Conservation (phyloP, 805 yeast genomes). For the Komagataella ulmi region DNA sequence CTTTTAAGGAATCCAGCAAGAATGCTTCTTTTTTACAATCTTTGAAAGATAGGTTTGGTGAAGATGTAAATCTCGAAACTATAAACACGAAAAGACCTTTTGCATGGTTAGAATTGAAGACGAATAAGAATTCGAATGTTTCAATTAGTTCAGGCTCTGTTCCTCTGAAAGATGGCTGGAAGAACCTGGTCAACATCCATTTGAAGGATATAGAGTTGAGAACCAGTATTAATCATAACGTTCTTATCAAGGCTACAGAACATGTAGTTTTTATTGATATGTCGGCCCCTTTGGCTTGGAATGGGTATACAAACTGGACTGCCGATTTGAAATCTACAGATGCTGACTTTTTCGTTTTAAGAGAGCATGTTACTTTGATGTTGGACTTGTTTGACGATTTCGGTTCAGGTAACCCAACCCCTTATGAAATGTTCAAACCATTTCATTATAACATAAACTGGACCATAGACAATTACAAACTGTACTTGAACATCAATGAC, state of each 20-base stretch:
- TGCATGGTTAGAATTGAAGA: constrained; percentile 82
- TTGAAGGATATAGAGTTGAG: constrained; percentile 50
- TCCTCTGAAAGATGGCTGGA: constrained; percentile 42
- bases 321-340: constrained; percentile 39
- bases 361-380: constrained; percentile 71
- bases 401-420: constrained; percentile 52
- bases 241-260: constrained; percentile 47
- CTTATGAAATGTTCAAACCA: constrained; percentile 71
- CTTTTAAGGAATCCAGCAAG: constrained; percentile 76
- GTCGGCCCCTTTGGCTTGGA: constrained; percentile 74
- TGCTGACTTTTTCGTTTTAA: constrained; percentile 47
- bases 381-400: constrained; percentile 71
- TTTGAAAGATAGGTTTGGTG: neutral
- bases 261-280: constrained; percentile 44
- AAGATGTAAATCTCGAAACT: constrained; percentile 11
- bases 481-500: constrained; percentile 75
- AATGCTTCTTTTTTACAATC: constrained; percentile 29
- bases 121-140: constrained; percentile 38
- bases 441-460: constrained; percentile 48
- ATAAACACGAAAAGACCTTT: constrained; percentile 40
- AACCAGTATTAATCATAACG: constrained; percentile 82
- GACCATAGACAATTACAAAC: constrained; percentile 38
- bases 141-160: constrained; percentile 32
- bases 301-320: constrained; percentile 60
- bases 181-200: constrained; percentile 29